phyloP scores from a whole-genome alignment of 805 yeast species.

The Candida krabiensis region DNA sequence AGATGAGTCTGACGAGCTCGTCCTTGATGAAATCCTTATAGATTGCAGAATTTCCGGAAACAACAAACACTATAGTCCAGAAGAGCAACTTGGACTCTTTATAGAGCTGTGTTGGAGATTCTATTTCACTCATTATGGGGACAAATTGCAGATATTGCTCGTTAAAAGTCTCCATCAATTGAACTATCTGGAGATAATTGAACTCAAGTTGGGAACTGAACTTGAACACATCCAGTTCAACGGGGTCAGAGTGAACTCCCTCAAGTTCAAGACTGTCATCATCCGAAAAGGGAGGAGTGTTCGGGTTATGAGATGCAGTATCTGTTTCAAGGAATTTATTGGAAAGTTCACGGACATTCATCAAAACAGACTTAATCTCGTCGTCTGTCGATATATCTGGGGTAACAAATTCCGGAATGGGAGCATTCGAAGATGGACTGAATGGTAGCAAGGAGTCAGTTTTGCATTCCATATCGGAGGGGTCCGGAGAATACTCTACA shows the following conservation, averaged over 20 bases:
- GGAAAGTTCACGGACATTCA: conserved; percentile 1
- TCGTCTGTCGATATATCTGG: conserved; percentile 1
- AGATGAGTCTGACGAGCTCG: conserved; percentile 16
- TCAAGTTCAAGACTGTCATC: conserved; percentile 8
- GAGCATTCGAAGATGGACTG: conserved; percentile 3
- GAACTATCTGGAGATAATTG: conserved; percentile 13
- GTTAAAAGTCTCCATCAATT: conserved; percentile 22
- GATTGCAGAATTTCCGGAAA: conserved; percentile 17
- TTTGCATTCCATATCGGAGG: not conserved
- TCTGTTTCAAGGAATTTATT: not conserved
- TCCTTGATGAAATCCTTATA: conserved; percentile 15
- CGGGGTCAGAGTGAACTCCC: conserved; percentile 2
- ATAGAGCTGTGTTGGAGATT: conserved; percentile 23
- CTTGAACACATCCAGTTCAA: conserved; percentile 5
- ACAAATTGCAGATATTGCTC: conserved; percentile 16
- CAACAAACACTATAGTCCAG: conserved; percentile 31
- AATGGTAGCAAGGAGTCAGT: conserved; percentile 2
- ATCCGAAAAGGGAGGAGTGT: conserved; percentile 17
- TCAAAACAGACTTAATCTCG: not conserved
- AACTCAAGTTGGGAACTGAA: conserved; percentile 10
- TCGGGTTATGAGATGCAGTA: not conserved
- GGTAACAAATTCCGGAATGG: conserved; percentile 1
- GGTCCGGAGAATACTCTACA: conserved; percentile 13
- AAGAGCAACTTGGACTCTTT: conserved; percentile 26
- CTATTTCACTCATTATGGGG: conserved; percentile 27